phyloP scores from a whole-genome alignment of 129 eudicot species.

The Tagetes erecta region DNA sequence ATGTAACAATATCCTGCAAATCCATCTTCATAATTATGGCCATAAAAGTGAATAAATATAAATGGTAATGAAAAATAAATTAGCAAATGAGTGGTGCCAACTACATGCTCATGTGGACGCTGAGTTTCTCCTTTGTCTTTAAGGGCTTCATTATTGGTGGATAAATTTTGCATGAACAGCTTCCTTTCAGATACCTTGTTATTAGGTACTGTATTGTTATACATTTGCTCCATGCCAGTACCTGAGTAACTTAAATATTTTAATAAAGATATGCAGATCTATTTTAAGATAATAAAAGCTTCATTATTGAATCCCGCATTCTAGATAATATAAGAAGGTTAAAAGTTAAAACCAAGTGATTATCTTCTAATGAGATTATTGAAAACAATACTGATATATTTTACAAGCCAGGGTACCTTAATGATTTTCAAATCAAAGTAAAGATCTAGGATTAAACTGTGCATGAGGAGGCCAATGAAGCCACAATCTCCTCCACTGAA shows the following conservation, averaged over 20 bases:
- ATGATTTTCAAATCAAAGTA: slow-evolving; percentile 3
- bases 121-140: slow-evolving; percentile 46
- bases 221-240: slow-evolving; percentile 54
- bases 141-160: slow-evolving; percentile 36
- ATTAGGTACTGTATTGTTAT: slow-evolving; percentile 40
- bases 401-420: slow-evolving; percentile 23
- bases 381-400: background rate
- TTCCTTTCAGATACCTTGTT: slow-evolving; percentile 54
- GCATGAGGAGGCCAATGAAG: slow-evolving; percentile 7
- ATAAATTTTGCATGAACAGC: slow-evolving; percentile 40
- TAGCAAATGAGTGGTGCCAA: slow-evolving; percentile 34
- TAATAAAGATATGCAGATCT: slow-evolving; percentile 45
- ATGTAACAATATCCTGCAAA: slow-evolving; percentile 63
- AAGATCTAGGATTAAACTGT: slow-evolving; percentile 12
- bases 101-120: slow-evolving; percentile 44
- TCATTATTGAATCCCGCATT: background rate
- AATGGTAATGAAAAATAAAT: background rate
- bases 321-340: background rate
- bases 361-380: slow-evolving; percentile 13
- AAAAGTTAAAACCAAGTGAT: slow-evolving; percentile 1
- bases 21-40: slow-evolving; percentile 15
- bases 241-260: slow-evolving; percentile 70
- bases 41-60: background rate
- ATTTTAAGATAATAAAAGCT: slow-evolving; percentile 21
- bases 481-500: slow-evolving; percentile 7